Evolutionary conservation across 108 stramenopile genomes (phyloP).

Genomic region (Epithemia pelagica): DNA sequence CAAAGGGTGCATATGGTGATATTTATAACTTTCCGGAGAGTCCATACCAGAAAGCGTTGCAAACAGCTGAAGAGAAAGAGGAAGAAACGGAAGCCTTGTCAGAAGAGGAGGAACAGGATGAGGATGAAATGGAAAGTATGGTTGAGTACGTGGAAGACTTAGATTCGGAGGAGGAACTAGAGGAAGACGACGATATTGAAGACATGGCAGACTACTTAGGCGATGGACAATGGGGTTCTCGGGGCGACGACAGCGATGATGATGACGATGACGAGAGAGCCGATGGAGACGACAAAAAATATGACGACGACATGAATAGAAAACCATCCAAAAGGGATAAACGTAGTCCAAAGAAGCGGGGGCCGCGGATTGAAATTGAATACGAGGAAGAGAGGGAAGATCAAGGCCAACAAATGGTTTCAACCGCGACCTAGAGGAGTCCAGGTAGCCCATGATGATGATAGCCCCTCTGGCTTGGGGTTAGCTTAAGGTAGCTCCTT

Average conservation of each 20-base stretch:
- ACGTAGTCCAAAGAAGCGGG: constrained; percentile 35
- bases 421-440: too few species aligned
- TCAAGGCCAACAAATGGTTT: neutral
- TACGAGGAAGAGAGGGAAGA: constrained; percentile 80
- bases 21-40: constrained; percentile 95
- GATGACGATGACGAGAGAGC: constrained; percentile 27
- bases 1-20: constrained; percentile 93
- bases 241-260: constrained; percentile 26
- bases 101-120: constrained; percentile 42
- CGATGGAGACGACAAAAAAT: constrained; percentile 24
- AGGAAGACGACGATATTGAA: constrained; percentile 64
- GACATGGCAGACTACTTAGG: constrained; percentile 61
- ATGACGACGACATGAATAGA: constrained; percentile 19
- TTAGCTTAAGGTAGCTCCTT: too few species aligned
- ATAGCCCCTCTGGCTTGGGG: too few species aligned
- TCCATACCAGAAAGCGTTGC: constrained; percentile 75
- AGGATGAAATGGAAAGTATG: constrained; percentile 18
- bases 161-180: constrained; percentile 70
- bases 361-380: constrained; percentile 74
- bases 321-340: constrained; percentile 21
- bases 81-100: constrained; percentile 58
- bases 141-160: constrained; percentile 82
- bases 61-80: constrained; percentile 57
- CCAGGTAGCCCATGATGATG: too few species aligned
- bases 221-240: constrained; percentile 48